Base-by-base conservation (phyloP, 768 basidiomycete genomes). In the Lactarius hengduanensis region DNA sequence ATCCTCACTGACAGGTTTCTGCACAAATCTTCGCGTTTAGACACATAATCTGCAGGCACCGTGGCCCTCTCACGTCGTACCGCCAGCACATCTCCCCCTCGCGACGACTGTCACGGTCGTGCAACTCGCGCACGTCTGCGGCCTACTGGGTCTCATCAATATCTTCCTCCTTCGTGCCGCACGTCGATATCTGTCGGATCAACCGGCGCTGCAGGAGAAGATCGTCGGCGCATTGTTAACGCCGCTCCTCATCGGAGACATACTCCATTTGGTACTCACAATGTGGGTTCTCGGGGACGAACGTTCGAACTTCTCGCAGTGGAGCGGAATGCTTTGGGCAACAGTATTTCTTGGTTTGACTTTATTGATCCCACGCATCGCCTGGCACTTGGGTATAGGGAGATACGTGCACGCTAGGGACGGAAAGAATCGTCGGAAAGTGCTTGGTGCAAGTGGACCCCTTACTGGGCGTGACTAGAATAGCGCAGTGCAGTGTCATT, bases 121-220 rank as follows among this genome's bases (percentile, higher is more conserved):
- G 56, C 91, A 92, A 72, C 86, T 92, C 61, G 89, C 87, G 1
- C 88, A 92, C 70, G 89, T 89, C 59, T 90, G 89, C 70, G 88
- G 84, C 47, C 84, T 92, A 32, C 75, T 92, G 69, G 91, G 91
- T 15, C 71, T 89, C 64, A 73, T 92, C 65, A 92, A 91, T 72
- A 71, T 85, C 64, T 91, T 86, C 74, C 76, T 91, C 56, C 81
- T 92, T 62, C 80, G 82, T 22, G 80, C 88, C 11, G 80, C 82
- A 38, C 85, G 89, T 59, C 83, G 76, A 55, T 83, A 92, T 73
- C 79, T 92, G 59, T 79, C 79, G 34, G 74, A 76, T 2, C 81
- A 86, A 53, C 86, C 84, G 7, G 83, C 83, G 3, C 73, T 91
- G 18, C 91, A 92, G 77, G 91, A 92, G 74, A 88, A 86, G 74